phyloP scores from a whole-genome alignment of 2,329 filamentous ascomycete genomes.

The Venturia oleaginea region DNA sequence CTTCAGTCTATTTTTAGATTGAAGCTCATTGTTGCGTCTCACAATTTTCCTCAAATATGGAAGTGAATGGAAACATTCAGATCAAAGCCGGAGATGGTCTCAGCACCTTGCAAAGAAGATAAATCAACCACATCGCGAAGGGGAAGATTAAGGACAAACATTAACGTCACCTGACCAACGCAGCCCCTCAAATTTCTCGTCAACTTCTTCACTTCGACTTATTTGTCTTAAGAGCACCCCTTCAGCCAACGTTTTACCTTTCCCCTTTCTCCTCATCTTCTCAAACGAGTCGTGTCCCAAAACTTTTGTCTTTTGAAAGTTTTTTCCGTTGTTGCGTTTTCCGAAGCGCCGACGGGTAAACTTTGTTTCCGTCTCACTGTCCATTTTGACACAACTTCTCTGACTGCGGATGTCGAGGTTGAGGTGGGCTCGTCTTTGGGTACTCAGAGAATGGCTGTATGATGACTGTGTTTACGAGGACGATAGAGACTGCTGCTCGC shows the following conservation, averaged over 20 bases:
- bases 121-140: too few relatives aligned
- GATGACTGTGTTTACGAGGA: not conserved
- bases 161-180: not conserved
- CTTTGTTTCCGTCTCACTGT: not conserved
- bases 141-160: too few relatives aligned
- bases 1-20: not conserved
- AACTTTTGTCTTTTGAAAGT: not conserved
- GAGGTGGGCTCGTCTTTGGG: not conserved
- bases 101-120: too few relatives aligned
- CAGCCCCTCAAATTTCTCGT: not conserved
- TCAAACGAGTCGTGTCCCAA: conserved; percentile 2
- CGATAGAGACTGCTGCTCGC: not conserved
- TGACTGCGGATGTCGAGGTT: not conserved
- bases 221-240: not conserved
- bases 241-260: conserved; percentile 2
- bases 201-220: not conserved
- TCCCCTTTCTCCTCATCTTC: not conserved
- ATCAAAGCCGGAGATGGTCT: too few relatives aligned
- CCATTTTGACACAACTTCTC: not conserved
- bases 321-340: not conserved
- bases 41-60: too few relatives aligned
- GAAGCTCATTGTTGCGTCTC: too few relatives aligned
- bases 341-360: not conserved
- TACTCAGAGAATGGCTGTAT: not conserved
- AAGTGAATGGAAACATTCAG: too few relatives aligned